Evolutionary conservation across 805 yeast genomes (phyloP).

Genomic region (Kazachstania viticola): DNA sequence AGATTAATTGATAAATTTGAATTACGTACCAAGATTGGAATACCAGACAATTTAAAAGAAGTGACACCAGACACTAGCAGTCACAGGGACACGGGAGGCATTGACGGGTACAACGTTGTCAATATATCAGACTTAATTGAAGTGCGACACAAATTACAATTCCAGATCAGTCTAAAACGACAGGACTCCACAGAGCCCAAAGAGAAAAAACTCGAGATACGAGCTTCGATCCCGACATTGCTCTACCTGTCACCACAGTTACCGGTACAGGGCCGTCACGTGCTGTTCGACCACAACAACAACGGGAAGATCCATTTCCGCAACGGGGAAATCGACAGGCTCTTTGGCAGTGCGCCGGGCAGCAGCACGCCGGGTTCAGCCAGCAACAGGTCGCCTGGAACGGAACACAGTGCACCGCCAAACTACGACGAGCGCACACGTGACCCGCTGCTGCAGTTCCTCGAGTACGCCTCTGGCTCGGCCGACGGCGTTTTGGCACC

Average conservation of each 20-base stretch:
- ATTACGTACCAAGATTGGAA: conserved; percentile 41
- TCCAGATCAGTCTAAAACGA: conserved; percentile 59
- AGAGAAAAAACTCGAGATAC: too few species aligned
- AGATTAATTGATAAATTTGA: conserved; percentile 47
- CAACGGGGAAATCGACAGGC: conserved; percentile 25
- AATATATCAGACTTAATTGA: too few species aligned
- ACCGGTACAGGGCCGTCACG: conserved; percentile 36
- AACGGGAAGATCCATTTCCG: conserved; percentile 33
- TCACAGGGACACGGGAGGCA: too few species aligned
- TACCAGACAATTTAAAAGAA: conserved; percentile 61
- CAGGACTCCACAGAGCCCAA: too few species aligned
- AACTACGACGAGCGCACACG: conserved; percentile 44
- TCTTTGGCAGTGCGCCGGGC: conserved; percentile 16
- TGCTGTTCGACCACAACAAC: conserved; percentile 27
- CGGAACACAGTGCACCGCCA: too few species aligned
- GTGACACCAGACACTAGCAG: conserved; percentile 86
- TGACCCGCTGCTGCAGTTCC: neutral
- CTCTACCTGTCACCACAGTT: conserved; percentile 68
- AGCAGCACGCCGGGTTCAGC: too few species aligned
- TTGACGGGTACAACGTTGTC: conserved; percentile 53
- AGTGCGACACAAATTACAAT: conserved; percentile 72
- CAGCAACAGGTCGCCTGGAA: too few species aligned
- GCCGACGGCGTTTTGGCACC: too few species aligned
- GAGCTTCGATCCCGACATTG: conserved; percentile 74
- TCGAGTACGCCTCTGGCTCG: too few species aligned